Evolutionary conservation across 495 filamentous ascomycete species (phyloP).

Genomic region (Neurospora sp.): DNA sequence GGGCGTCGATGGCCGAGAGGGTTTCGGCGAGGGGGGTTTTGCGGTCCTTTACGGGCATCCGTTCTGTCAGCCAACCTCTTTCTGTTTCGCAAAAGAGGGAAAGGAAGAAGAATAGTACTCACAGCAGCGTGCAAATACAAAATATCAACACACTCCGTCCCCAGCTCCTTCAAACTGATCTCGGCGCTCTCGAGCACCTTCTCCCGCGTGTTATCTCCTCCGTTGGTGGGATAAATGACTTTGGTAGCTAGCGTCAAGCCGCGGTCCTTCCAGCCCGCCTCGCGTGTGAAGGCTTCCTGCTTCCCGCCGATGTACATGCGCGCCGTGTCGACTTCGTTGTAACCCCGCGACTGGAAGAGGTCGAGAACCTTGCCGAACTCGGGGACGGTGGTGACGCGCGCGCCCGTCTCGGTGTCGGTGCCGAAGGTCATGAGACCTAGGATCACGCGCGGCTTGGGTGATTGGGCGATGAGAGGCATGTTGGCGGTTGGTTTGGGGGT

Average conservation of each 20-base stretch:
- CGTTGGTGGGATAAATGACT: slow-evolving; percentile 47
- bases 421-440: slow-evolving; percentile 55
- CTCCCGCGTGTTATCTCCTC: slow-evolving; percentile 50
- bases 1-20: slow-evolving; percentile 61
- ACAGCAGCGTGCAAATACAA: slow-evolving; percentile 76
- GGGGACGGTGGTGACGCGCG: slow-evolving; percentile 56
- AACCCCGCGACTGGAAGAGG: slow-evolving; percentile 60
- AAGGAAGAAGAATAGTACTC: background rate
- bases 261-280: slow-evolving; percentile 69
- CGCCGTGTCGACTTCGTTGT: slow-evolving; percentile 74
- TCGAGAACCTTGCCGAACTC: slow-evolving; percentile 58
- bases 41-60: too few relatives aligned
- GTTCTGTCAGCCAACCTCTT: background rate
- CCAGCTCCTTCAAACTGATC: slow-evolving; percentile 58
- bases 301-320: slow-evolving; percentile 60
- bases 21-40: slow-evolving; percentile 71
- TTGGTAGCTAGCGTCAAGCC: slow-evolving; percentile 84
- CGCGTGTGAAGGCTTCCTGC: slow-evolving; percentile 74
- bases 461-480: slow-evolving; percentile 39
- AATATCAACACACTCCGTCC: slow-evolving; percentile 71
- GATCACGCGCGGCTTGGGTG: slow-evolving; percentile 42
- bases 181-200: slow-evolving; percentile 50
- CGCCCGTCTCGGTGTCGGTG: slow-evolving; percentile 44
- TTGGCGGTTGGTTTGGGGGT: background rate
- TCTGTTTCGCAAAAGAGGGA: background rate